A percentile compares a stretch with the other conserved stretches of the same genome.
Conservation (phyloP, 352 stramenopile genomes). For the Saprolegnia parasitica region DNA sequence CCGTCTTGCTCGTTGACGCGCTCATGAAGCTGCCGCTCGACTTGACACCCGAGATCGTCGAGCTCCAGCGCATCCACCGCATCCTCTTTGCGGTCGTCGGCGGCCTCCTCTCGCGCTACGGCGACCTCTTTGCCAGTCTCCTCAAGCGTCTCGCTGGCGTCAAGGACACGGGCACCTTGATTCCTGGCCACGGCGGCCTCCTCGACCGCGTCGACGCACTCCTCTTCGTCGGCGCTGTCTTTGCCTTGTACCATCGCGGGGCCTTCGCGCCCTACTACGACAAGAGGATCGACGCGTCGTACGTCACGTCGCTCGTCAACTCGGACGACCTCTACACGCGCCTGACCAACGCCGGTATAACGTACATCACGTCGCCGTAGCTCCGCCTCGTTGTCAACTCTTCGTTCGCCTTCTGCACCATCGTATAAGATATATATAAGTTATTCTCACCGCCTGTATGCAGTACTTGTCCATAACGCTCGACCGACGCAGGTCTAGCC, state of each 20-base stretch:
- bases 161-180: slow-evolving; percentile 94
- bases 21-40: background rate
- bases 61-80: slow-evolving; percentile 30
- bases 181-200: slow-evolving; percentile 94
- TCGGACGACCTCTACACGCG: background rate
- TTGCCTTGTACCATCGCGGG: slow-evolving; percentile 31
- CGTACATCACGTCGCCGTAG: background rate
- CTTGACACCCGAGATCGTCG: slow-evolving; percentile 43
- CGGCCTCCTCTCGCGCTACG: slow-evolving; percentile 89
- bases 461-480: no score
- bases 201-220: slow-evolving; percentile 95
- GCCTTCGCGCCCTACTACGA: slow-evolving; percentile 15
- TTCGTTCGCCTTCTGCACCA: no score
- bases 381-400: no score
- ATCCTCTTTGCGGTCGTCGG: slow-evolving; percentile 84
- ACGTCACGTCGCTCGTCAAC: background rate
- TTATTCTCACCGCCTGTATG: no score
- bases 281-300: background rate
- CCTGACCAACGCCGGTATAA: background rate
- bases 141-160: slow-evolving; percentile 93
- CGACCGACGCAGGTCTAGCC: no score
- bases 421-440: no score
- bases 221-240: slow-evolving; percentile 84
- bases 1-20: slow-evolving; percentile 52
- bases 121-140: slow-evolving; percentile 94